Evolutionary conservation across 2,329 filamentous ascomycete genomes (phyloP), one percentile per base, ranked within the genome.

Genomic region (Exophiala calicioides): DNA sequence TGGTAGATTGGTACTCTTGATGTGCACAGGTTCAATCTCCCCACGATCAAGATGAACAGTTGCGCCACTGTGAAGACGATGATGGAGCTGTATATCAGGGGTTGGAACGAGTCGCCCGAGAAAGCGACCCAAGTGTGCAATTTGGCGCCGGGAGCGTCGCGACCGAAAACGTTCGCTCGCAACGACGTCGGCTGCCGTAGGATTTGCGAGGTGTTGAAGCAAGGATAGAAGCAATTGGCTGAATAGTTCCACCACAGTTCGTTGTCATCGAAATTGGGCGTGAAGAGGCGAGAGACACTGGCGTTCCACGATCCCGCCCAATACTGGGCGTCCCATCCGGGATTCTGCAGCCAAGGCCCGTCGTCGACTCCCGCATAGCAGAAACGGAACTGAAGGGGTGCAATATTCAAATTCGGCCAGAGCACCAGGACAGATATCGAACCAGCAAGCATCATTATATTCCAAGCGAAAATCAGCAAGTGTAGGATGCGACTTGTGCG

Each of bases 161-260:
- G 36, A 2, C 40, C 30, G 9, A 47, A 42, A 2, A 54, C 45
- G 27, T 44, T 38, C 3, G 58, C 58, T 19, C 59, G 38, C 9
- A 65, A 47, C 0, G 53, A 48, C 2, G 44, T 45, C 15, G 43
- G 29, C 26, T 62, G 50, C 8, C 63, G 59, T 7, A 65, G 47
- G 7, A 60, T 49, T 29, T 65, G 62, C 2, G 44, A 34, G 6
- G 41, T 50, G 16, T 36, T 45, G 47, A 65, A 65, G 31, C 63
- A 65, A 3, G 63, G 62, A n/a, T 65, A 62, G 37, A 53, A 64
- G 47, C 63, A 65, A 6, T 62, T 52, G n/a, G 61, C 56, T 9
- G 56, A 55, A 0, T 65, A 34, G 4, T 58, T 48, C 3, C 45
- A 36, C 41, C 41, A 44, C 8, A 16, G 23, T 13, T 29, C 21